Percentiles rank a stretch among this genome's conserved stretches.
Conservation (phyloP, 345 rosid genomes). For the Lagerstroemia speciosa region DNA sequence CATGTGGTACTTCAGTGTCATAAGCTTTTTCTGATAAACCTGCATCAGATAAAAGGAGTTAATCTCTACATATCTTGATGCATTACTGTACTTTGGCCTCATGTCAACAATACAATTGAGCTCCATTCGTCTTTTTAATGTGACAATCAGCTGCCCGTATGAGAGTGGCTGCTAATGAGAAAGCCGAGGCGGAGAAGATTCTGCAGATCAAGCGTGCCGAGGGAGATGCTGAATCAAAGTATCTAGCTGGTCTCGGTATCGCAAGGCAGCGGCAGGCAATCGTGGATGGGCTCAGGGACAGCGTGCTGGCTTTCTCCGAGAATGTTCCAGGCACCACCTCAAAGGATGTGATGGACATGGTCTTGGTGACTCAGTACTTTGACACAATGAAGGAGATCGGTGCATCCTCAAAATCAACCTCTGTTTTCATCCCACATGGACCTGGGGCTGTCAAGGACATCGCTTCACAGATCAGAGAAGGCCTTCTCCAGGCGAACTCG, state of each 20-base stretch:
- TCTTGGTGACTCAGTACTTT: constrained; percentile 65
- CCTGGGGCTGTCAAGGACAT: constrained; percentile 66
- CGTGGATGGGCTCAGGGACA: constrained; percentile 61
- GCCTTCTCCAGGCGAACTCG: constrained; percentile 46
- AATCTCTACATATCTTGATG: not conserved
- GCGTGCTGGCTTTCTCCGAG: constrained; percentile 52
- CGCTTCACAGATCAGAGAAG: constrained; percentile 63
- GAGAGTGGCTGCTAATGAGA: constrained; percentile 58
- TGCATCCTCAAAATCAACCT: constrained; percentile 46
- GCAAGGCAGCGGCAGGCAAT: constrained; percentile 65
- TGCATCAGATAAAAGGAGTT: no score
- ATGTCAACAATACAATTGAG: not conserved
- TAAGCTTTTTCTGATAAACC: no score
- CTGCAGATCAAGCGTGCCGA: constrained; percentile 62
- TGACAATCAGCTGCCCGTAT: constrained; percentile 36
- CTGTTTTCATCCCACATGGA: constrained; percentile 70
- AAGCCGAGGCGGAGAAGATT: constrained; percentile 63
- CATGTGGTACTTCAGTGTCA: no score
- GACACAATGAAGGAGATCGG: constrained; percentile 75
- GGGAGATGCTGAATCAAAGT: constrained; percentile 63
- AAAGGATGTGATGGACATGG: constrained; percentile 77
- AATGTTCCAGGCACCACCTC: constrained; percentile 66
- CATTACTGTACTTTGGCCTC: not conserved
- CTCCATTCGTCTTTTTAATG: not conserved
- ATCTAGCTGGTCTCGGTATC: constrained; percentile 50